Conservation (phyloP, 2,329 filamentous ascomycete genomes). For the Apiospora kogelbergensis region DNA sequence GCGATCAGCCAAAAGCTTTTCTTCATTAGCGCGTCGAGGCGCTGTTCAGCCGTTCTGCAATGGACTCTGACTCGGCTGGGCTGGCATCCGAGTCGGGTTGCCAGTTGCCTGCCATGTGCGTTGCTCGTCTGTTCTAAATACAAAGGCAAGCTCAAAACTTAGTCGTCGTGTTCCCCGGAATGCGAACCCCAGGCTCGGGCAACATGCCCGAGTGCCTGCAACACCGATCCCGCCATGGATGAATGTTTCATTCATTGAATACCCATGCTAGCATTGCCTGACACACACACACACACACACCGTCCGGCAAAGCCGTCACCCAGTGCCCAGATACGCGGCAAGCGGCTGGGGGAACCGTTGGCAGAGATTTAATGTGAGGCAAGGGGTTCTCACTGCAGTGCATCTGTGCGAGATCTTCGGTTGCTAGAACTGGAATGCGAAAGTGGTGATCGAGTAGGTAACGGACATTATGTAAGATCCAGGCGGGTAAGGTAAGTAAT, state of each 20-base stretch:
- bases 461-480: background rate
- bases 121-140: slow-evolving; percentile 1
- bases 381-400: background rate
- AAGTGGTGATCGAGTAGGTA: background rate
- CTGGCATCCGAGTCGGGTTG: background rate
- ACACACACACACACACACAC: background rate
- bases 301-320: background rate
- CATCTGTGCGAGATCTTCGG: background rate
- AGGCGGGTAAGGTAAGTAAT: background rate
- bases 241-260: background rate
- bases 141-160: background rate
- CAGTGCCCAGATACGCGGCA: too few relatives aligned
- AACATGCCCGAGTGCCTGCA: background rate
- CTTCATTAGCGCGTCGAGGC: background rate
- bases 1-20: background rate
- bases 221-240: background rate
- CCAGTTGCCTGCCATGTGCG: background rate
- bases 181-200: background rate
- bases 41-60: background rate
- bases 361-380: background rate
- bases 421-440: background rate
- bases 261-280: background rate
- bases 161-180: slow-evolving; percentile 1
- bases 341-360: background rate
- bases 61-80: background rate